Evolutionary conservation across 1,139 yeast species (phyloP), one percentile per base, ranked within the genome.

Genomic region (Kazachstania sp.): DNA sequence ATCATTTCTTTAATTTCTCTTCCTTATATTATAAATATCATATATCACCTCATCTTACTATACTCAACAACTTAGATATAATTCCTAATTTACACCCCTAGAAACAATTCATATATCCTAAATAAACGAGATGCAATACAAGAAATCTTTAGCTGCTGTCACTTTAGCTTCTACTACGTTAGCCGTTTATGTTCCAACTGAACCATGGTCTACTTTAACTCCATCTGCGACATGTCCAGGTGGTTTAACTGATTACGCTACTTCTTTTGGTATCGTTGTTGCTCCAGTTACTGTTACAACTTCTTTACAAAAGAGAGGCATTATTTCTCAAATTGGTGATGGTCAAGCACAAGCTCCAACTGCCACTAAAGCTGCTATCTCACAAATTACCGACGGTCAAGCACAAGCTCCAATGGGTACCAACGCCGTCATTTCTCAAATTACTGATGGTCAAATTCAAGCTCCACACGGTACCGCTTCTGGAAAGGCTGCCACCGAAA

Each of bases 131-230:
- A 66, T 66, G 69, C 69, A 66, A 64, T 60, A 58, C 61, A 65
- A 57, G 46, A 55, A 54, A 55, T 58, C 72, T 64, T 50, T 70
- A 56, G 56, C 74, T 44, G 54, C 70, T 45, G 67, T 61, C 59
- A 60, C 66, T 53, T 61, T 79, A 47, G 72, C 75, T 46, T 70
- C 77, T 48, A 55, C 74, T 49, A 42, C 42, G 23, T 29, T 78
- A 63, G 78, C 90, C 62, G 81, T 86, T 60, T 71, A 75, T 64
- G 75, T 79, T 67, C 83, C 87, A 65, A 65, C 85, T 50, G 83
- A 79, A 56, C 83, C 90, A 59, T 81, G 86, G 79, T 72, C 86
- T 37, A 79, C 87, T 47, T 72, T 82, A 66, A 81, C 86, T 41
- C 88, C 90, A 56, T 55, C 70, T 43, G 74, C 73, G 37, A 70